Percentiles rank a stretch among this genome's conserved stretches.
Evolutionary conservation across 2,329 filamentous ascomycete species (phyloP).

Genomic region (Arthrinium puccinioides): DNA sequence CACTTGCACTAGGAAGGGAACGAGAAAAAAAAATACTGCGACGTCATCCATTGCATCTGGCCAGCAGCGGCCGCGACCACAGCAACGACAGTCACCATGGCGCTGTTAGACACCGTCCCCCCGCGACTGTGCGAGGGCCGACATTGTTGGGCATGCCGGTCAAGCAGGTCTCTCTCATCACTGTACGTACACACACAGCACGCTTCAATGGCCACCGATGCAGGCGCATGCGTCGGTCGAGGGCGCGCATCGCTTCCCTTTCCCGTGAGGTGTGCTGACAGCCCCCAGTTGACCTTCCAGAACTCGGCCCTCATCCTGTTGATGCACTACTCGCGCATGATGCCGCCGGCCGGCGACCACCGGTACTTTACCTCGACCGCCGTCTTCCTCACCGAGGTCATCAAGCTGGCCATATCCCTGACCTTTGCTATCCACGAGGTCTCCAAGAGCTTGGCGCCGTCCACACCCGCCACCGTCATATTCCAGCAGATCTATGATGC

Average conservation of each 20-base stretch:
- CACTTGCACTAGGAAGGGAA: no score
- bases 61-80: slow-evolving; percentile 8
- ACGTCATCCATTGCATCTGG: slow-evolving; percentile 4
- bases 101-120: slow-evolving; percentile 30
- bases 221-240: no score
- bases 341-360: slow-evolving; percentile 76
- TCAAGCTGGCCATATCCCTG: slow-evolving; percentile 81
- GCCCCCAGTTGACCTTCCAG: slow-evolving; percentile 71
- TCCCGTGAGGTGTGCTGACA: neutral
- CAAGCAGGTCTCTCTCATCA: slow-evolving; percentile 62
- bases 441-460: slow-evolving; percentile 67
- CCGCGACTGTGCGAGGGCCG: slow-evolving; percentile 30
- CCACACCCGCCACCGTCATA: slow-evolving; percentile 71
- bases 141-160: slow-evolving; percentile 53
- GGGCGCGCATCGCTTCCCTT: no score
- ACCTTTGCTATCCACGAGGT: slow-evolving; percentile 85
- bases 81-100: no score
- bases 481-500: slow-evolving; percentile 72
- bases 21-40: slow-evolving; percentile 5
- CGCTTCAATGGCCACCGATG: no score
- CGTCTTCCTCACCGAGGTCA: slow-evolving; percentile 85
- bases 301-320: slow-evolving; percentile 76
- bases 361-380: slow-evolving; percentile 92
- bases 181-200: slow-evolving; percentile 37
- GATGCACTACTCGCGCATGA: slow-evolving; percentile 90